These are phyloP conservation scores for Nakazawaea wickerhamii DNA, from an alignment of 805 yeast genomes.

Conservation along the genomic window DNA sequence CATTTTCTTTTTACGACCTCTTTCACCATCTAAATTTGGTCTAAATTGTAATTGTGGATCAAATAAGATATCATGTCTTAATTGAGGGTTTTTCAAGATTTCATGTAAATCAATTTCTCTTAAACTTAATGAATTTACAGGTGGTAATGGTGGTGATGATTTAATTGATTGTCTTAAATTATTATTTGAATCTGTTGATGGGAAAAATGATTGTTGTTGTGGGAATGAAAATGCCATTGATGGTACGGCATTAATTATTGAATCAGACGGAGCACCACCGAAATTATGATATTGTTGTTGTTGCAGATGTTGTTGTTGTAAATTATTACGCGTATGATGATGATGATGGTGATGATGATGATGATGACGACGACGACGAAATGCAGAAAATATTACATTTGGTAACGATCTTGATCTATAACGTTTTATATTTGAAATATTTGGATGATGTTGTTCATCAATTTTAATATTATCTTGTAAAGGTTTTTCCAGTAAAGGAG, in stretches of 20 bases:
- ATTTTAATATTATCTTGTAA: background rate
- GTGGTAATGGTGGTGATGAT: slow-evolving; percentile 49
- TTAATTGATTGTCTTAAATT: background rate
- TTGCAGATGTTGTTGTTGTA: background rate
- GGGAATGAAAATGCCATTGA: slow-evolving; percentile 12
- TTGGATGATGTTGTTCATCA: slow-evolving; percentile 2
- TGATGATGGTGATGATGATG: slow-evolving; percentile 4
- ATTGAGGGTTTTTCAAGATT: slow-evolving; percentile 84
- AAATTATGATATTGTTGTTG: slow-evolving; percentile 1
- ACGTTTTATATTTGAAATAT: slow-evolving; percentile 6
- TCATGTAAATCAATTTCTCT: slow-evolving; percentile 85
- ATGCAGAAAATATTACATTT: slow-evolving; percentile 10
- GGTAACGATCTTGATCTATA: slow-evolving; percentile 13
- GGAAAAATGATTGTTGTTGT: slow-evolving; percentile 12
- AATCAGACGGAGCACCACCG: slow-evolving; percentile 4
- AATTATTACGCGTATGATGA: background rate
- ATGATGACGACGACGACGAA: slow-evolving; percentile 10
- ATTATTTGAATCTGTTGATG: slow-evolving; percentile 27
- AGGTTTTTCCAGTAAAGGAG: background rate
- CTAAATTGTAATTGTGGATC: slow-evolving; percentile 91
- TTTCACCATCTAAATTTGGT: slow-evolving; percentile 86
- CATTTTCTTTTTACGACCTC: slow-evolving; percentile 73
- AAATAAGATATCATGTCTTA: slow-evolving; percentile 87
- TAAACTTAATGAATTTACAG: slow-evolving; percentile 74
- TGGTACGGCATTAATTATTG: slow-evolving; percentile 9